Percentiles rank a stretch among this genome's conserved stretches.
phyloP scores from a whole-genome alignment of 768 basidiomycete genomes.

The Lentinula lateritia region DNA sequence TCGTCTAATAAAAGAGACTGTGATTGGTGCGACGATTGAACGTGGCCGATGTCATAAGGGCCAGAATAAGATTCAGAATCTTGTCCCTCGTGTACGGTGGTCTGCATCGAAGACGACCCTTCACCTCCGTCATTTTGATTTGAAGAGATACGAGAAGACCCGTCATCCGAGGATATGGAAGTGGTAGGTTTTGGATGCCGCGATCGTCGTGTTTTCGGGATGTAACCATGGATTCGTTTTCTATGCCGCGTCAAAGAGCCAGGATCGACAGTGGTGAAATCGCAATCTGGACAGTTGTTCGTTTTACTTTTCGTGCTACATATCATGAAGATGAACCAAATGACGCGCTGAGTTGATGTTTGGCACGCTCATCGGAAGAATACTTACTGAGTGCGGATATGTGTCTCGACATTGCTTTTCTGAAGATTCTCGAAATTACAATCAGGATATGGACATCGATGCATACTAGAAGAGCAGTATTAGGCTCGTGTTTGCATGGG shows the following conservation, averaged over 20 bases:
- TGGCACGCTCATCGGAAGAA: too few species aligned
- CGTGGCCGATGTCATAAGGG: too few species aligned
- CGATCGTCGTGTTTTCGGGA: conserved; percentile 9
- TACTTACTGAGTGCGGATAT: conserved; percentile 21
- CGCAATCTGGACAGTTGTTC: conserved; percentile 11
- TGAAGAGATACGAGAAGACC: neutral
- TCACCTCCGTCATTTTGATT: neutral
- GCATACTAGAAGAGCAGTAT: conserved; percentile 13
- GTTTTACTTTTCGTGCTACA: conserved; percentile 13
- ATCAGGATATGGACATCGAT: conserved; percentile 10
- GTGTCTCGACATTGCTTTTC: conserved; percentile 15
- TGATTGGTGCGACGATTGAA: neutral
- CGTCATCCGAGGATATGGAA: neutral
- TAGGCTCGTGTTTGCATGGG: neutral
- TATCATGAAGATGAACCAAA: too few species aligned
- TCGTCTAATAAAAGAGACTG: neutral
- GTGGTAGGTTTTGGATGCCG: neutral
- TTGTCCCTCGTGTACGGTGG: too few species aligned
- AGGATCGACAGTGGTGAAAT: conserved; percentile 16
- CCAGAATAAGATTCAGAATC: too few species aligned
- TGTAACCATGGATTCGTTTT: conserved; percentile 12
- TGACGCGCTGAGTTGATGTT: too few species aligned
- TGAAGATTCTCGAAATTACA: conserved; percentile 17
- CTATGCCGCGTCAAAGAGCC: conserved; percentile 19
- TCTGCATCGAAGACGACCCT: neutral